phyloP scores from a whole-genome alignment of 805 yeast species.

The Myxozyma mucilagina region DNA sequence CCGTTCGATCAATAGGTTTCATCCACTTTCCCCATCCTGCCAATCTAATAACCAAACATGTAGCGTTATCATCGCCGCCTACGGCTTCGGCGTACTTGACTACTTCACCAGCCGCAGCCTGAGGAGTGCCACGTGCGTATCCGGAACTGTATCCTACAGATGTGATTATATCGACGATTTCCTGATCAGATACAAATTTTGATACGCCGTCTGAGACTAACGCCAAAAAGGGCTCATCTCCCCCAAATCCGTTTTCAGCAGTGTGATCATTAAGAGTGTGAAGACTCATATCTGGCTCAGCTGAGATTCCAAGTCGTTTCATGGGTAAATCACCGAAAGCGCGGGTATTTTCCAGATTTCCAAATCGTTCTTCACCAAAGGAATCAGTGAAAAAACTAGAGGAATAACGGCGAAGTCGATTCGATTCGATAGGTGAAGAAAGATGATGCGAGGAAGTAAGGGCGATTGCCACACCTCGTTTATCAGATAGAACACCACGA shows the following conservation, averaged over 20 bases:
- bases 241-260: constrained; percentile 33
- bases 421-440: constrained; percentile 72
- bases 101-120: constrained; percentile 80
- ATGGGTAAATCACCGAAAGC: constrained; percentile 86
- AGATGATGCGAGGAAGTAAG: constrained; percentile 86
- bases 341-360: constrained; percentile 85
- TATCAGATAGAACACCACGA: constrained; percentile 80
- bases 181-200: constrained; percentile 80
- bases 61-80: constrained; percentile 95
- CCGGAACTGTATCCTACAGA: constrained; percentile 48
- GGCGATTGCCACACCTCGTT: constrained; percentile 73
- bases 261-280: constrained; percentile 61
- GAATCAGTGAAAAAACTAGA: constrained; percentile 76
- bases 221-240: constrained; percentile 61
- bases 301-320: constrained; percentile 79
- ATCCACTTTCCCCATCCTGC: constrained; percentile 93
- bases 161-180: constrained; percentile 73
- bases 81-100: constrained; percentile 78
- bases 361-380: constrained; percentile 86
- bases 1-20: constrained; percentile 69
- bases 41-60: constrained; percentile 76
- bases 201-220: constrained; percentile 87
- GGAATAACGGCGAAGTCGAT: constrained; percentile 64
- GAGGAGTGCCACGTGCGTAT: constrained; percentile 71
- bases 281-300: constrained; percentile 86